A percentile compares a stretch with the other conserved stretches of the same genome.
Evolutionary conservation across 805 yeast species (phyloP).

Genomic region (Wickerhamomyces alni): DNA sequence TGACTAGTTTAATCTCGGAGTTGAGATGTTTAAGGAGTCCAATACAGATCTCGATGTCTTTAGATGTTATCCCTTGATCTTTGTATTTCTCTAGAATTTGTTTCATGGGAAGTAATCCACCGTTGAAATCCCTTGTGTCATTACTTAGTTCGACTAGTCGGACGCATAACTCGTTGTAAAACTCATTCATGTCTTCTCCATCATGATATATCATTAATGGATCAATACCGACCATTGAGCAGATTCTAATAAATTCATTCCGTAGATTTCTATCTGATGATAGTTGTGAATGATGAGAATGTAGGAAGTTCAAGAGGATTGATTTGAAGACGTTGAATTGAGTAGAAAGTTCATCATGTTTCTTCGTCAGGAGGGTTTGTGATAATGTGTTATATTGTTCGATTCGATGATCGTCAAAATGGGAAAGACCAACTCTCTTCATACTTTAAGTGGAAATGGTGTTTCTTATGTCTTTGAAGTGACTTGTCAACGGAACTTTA

Average conservation of each 20-base stretch:
- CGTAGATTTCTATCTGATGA: conserved; percentile 58
- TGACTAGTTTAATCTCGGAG: conserved; percentile 60
- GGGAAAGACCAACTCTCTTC: conserved; percentile 42
- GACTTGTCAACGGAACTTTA: too few relatives aligned
- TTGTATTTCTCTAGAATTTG: conserved; percentile 37
- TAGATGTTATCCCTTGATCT: conserved; percentile 29
- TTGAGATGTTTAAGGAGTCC: conserved; percentile 52
- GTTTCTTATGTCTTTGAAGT: too few relatives aligned
- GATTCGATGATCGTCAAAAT: conserved; percentile 29
- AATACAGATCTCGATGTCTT: conserved; percentile 55
- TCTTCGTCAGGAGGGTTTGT: conserved; percentile 34
- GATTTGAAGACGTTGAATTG: conserved; percentile 76
- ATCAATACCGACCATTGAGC: conserved; percentile 78
- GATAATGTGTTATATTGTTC: conserved; percentile 7
- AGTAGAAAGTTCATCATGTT: conserved; percentile 54
- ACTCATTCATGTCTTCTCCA: conserved; percentile 37
- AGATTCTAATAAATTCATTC: conserved; percentile 67
- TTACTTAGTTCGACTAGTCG: conserved; percentile 73
- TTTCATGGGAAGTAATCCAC: conserved; percentile 68
- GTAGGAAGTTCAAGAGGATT: conserved; percentile 69
- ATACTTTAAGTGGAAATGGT: too few relatives aligned
- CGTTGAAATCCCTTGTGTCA: conserved; percentile 64
- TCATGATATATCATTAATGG: conserved; percentile 45
- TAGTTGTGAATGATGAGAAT: conserved; percentile 64
- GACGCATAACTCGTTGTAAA: conserved; percentile 61